phyloP scores from a whole-genome alignment of 306 rosid genomes.

The Fragaria nilgerrensis region DNA sequence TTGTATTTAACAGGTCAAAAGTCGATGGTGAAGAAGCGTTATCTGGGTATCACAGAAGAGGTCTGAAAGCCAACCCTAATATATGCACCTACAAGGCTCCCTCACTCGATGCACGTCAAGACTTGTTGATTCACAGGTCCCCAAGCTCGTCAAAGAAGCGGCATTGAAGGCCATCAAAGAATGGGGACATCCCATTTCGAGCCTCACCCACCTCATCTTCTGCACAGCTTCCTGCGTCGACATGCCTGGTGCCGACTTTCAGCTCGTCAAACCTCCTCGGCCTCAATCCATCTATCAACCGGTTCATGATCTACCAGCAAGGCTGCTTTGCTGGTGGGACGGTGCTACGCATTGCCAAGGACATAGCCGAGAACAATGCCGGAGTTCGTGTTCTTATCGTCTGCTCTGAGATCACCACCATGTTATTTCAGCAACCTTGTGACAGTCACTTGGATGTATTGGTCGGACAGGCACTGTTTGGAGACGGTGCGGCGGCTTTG shows the following conservation, averaged over 20 bases:
- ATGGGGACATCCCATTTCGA: slow-evolving; percentile 38
- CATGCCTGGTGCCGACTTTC: slow-evolving; percentile 37
- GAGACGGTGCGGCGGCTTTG: slow-evolving; percentile 33
- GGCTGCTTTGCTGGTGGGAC: slow-evolving; percentile 43
- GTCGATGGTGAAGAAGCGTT: slow-evolving; percentile 32
- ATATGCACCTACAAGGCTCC: slow-evolving; percentile 24
- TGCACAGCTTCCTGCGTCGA: too few species aligned
- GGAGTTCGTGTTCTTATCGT: slow-evolving; percentile 38
- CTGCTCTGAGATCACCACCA: slow-evolving; percentile 28
- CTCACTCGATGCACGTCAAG: slow-evolving; percentile 33
- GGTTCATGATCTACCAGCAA: slow-evolving; percentile 36
- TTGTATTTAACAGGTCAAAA: slow-evolving; percentile 22
- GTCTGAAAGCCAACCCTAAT: slow-evolving; percentile 35
- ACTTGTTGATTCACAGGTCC: slow-evolving; percentile 28
- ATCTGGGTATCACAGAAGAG: slow-evolving; percentile 25
- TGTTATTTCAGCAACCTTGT: slow-evolving; percentile 21
- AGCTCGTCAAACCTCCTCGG: slow-evolving; percentile 38
- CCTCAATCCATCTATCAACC: slow-evolving; percentile 28
- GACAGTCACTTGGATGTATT: slow-evolving; percentile 31
- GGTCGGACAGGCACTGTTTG: slow-evolving; percentile 45
- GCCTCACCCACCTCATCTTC: slow-evolving; percentile 19
- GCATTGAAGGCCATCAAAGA: slow-evolving; percentile 39
- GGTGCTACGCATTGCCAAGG: slow-evolving; percentile 35
- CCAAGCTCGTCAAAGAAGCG: slow-evolving; percentile 43
- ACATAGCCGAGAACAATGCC: slow-evolving; percentile 31